These are phyloP conservation scores for Emericellopsis terricola DNA, from an alignment of 495 filamentous ascomycete species.

Conservation along the genomic window DNA sequence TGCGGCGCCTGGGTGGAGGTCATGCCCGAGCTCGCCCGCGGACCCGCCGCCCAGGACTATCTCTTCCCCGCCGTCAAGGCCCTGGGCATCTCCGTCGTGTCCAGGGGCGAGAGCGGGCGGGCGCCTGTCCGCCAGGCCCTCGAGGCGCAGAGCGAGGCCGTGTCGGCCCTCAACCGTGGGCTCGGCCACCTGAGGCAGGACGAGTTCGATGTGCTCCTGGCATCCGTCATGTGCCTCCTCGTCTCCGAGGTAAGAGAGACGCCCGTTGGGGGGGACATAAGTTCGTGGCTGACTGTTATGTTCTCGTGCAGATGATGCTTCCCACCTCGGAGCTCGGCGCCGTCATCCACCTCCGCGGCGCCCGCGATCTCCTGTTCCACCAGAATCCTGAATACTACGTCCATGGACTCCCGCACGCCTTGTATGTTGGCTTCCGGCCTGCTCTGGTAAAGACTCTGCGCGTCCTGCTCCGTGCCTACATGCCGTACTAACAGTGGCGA, in stretches of 20 bases:
- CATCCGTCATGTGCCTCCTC: constrained; percentile 19
- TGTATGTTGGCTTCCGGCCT: constrained; percentile 19
- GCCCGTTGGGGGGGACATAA: background rate
- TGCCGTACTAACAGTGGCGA: too few species aligned
- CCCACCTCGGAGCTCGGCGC: constrained; percentile 9
- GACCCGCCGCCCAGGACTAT: constrained; percentile 1
- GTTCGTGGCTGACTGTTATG: background rate
- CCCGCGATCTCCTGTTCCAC: constrained; percentile 10
- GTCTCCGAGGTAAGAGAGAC: constrained; percentile 9
- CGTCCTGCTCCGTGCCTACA: background rate
- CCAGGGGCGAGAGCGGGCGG: constrained; percentile 4
- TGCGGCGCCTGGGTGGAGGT: constrained; percentile 23
- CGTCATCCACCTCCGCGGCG: constrained; percentile 13
- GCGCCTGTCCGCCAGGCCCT: constrained; percentile 4
- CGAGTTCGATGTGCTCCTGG: constrained; percentile 8
- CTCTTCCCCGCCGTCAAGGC: constrained; percentile 13
- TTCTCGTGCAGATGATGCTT: constrained; percentile 12
- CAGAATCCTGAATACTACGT: constrained; percentile 9
- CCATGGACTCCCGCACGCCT: constrained; percentile 12
- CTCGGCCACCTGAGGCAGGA: constrained; percentile 6
- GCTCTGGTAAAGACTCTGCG: constrained; percentile 11
- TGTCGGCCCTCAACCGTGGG: constrained; percentile 9
- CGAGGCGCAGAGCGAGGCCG: constrained; percentile 10
- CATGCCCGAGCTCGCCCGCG: constrained; percentile 10
- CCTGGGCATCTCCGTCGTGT: constrained; percentile 11